Conservation (phyloP, 2,329 filamentous ascomycete species). For the Pseudogymnoascus sp. region DNA sequence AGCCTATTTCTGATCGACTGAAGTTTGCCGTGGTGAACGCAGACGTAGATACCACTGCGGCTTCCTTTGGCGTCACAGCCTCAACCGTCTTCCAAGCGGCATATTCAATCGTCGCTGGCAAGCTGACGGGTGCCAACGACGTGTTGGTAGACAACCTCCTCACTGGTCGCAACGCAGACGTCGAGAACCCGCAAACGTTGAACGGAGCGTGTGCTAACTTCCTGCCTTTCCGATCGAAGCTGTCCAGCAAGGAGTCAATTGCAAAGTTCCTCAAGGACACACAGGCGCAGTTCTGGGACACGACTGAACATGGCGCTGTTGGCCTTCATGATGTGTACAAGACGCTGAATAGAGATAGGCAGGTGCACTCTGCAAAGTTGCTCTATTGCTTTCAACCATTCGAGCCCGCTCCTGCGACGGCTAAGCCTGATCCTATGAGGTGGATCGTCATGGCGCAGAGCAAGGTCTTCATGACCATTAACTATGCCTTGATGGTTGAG, state of each 20-base stretch:
- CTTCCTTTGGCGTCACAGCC: constrained; percentile 25
- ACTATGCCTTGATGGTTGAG: constrained; percentile 16
- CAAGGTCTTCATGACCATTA: constrained; percentile 12
- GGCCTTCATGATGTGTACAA: constrained; percentile 26
- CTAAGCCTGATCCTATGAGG: constrained; percentile 11
- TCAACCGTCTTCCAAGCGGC: constrained; percentile 32
- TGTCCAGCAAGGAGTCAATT: constrained; percentile 15
- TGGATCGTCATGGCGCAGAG: constrained; percentile 19
- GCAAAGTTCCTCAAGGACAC: constrained; percentile 20
- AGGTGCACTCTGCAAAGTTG: constrained; percentile 15
- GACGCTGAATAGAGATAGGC: constrained; percentile 17
- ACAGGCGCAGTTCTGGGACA: constrained; percentile 26
- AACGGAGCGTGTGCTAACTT: constrained; percentile 33
- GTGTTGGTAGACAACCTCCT: constrained; percentile 32
- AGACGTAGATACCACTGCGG: constrained; percentile 21
- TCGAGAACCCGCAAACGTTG: constrained; percentile 31
- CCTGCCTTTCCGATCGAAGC: constrained; percentile 26
- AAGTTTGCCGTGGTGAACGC: constrained; percentile 14
- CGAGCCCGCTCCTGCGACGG: constrained; percentile 22
- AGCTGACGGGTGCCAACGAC: constrained; percentile 18
- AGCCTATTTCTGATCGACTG: neutral
- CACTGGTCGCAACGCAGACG: constrained; percentile 33
- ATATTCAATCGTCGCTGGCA: constrained; percentile 27
- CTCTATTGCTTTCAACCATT: constrained; percentile 31
- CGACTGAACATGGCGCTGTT: constrained; percentile 26